phyloP scores from a whole-genome alignment of 768 basidiomycete genomes.

The Hygrophorus russula region DNA sequence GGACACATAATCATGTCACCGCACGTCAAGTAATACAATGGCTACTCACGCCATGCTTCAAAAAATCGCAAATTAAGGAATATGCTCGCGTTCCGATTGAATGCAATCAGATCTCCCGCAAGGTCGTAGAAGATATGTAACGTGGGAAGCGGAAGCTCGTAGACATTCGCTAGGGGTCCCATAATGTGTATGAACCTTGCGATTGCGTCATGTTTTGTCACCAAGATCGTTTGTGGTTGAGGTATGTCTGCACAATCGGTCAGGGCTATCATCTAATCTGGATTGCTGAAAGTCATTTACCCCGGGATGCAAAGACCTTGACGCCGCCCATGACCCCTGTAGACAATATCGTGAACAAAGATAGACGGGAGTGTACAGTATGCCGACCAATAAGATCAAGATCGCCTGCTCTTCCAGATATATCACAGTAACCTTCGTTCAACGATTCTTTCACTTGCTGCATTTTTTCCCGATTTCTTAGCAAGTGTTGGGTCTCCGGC shows the following conservation, averaged over 20 bases:
- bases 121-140: constrained; percentile 84
- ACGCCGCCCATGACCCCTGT: constrained; percentile 50
- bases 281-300: constrained; percentile 18
- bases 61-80: constrained; percentile 85
- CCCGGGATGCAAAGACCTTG: constrained; percentile 54
- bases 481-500: constrained; percentile 48
- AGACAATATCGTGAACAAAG: background rate
- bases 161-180: constrained; percentile 54
- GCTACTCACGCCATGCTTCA: constrained; percentile 74
- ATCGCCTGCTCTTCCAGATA: constrained; percentile 52
- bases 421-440: constrained; percentile 78
- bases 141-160: constrained; percentile 59
- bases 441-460: constrained; percentile 60
- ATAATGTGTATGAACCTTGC: constrained; percentile 68
- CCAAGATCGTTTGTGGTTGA: constrained; percentile 36
- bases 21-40: background rate
- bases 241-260: constrained; percentile 38
- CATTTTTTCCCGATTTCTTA: constrained; percentile 61
- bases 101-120: constrained; percentile 77
- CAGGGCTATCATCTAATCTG: constrained; percentile 1
- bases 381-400: constrained; percentile 48
- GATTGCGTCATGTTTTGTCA: constrained; percentile 41
- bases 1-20: background rate
- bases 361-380: constrained; percentile 9
- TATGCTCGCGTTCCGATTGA: constrained; percentile 82